Conservation (phyloP, 2,329 filamentous ascomycete species). For the Aschersonia sp. region DNA sequence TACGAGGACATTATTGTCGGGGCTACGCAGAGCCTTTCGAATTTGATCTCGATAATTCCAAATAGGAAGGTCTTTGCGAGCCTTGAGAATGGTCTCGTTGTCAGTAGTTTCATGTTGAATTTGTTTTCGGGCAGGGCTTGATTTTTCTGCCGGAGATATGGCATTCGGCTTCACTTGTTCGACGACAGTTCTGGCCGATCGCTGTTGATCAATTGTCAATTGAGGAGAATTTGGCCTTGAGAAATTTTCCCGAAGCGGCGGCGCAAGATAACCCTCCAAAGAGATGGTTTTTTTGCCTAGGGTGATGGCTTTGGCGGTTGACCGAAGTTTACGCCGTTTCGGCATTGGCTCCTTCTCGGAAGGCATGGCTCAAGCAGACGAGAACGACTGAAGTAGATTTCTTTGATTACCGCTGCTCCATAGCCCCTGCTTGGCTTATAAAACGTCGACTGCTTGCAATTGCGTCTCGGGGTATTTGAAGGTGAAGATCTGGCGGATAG, state of each 20-base stretch:
- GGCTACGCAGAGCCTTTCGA: constrained; percentile 37
- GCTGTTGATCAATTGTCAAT: not conserved
- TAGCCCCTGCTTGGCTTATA: too few species aligned
- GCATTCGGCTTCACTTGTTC: not conserved
- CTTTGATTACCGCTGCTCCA: too few species aligned
- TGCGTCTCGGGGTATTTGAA: too few species aligned
- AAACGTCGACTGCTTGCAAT: too few species aligned
- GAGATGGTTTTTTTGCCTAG: constrained; percentile 35
- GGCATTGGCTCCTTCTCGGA: constrained; percentile 6
- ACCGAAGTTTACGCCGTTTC: constrained; percentile 22
- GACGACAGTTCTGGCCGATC: not conserved
- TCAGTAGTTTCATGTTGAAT: not conserved
- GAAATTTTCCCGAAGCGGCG: constrained; percentile 5
- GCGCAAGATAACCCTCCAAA: constrained; percentile 32
- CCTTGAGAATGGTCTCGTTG: constrained; percentile 17
- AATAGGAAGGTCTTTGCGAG: constrained; percentile 62
- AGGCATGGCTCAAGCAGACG: not conserved
- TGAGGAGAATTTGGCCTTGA: not conserved
- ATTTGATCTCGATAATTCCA: constrained; percentile 64
- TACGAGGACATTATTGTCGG: constrained; percentile 58
- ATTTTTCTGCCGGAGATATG: not conserved
- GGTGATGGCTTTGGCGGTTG: constrained; percentile 22
- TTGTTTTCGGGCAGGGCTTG: not conserved
- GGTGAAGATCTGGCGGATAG: too few species aligned
- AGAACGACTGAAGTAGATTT: too few species aligned